Percentiles rank a stretch among this genome's conserved stretches.
Conservation (phyloP, 2,329 filamentous ascomycete species). For the Trichoderma sp. region DNA sequence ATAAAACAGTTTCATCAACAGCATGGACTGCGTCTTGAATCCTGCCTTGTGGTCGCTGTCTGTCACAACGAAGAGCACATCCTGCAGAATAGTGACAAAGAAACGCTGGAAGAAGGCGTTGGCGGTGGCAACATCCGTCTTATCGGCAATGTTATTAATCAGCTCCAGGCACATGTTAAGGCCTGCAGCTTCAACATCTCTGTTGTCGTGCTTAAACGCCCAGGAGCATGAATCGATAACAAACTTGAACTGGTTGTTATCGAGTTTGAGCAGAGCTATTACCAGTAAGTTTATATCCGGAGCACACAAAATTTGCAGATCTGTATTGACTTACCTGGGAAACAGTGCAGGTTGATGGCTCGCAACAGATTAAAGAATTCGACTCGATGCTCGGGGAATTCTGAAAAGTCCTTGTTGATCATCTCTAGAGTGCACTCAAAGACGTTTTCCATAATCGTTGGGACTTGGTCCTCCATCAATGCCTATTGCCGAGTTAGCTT, state of each 20-base stretch:
- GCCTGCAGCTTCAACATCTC: conserved; percentile 92
- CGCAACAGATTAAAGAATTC: conserved; percentile 98
- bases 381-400: conserved; percentile 98
- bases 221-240: conserved; percentile 99
- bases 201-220: conserved; percentile 99
- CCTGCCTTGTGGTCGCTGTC: conserved; percentile 98
- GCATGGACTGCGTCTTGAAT: conserved; percentile 95
- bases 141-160: conserved; percentile 94
- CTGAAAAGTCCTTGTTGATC: conserved; percentile 99
- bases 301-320: neutral
- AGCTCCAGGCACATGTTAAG: conserved; percentile 98
- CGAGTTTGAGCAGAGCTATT: conserved; percentile 78
- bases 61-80: conserved; percentile 96
- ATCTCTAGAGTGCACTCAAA: conserved; percentile 98
- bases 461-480: conserved; percentile 97
- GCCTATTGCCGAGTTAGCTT: conserved; percentile 47
- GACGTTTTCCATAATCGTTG: conserved; percentile 95
- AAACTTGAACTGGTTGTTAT: conserved; percentile 97
- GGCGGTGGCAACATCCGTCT: conserved; percentile 79
- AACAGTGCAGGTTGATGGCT: conserved; percentile 95
- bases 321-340: conserved; percentile 58
- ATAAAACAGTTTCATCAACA: conserved; percentile 94
- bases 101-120: conserved; percentile 98
- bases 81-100: conserved; percentile 91
- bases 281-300: conserved; percentile 9